Evolutionary conservation across 1,284 basidiomycete genomes (phyloP).

Genomic region (Coniophora puteana): DNA sequence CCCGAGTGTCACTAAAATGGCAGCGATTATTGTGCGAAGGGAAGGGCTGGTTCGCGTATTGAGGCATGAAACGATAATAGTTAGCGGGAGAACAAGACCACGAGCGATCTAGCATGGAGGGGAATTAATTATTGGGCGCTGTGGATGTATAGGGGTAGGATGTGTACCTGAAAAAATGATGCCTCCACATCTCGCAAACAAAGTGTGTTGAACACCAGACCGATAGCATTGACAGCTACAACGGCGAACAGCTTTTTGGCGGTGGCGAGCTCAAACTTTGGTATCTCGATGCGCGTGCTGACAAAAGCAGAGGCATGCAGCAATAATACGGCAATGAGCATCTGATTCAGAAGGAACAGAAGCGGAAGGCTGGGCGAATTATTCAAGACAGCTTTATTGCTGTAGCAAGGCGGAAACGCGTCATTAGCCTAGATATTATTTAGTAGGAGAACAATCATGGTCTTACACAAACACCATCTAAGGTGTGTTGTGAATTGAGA

Average conservation of each 20-base stretch:
- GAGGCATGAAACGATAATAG: constrained; percentile 58
- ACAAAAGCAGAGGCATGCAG: constrained; percentile 49
- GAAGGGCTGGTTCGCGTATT: constrained; percentile 47
- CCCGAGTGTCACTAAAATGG: constrained; percentile 52
- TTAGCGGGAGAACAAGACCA: constrained; percentile 75
- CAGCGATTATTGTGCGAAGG: constrained; percentile 46
- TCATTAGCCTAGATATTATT: background rate
- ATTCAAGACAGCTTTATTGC: constrained; percentile 75
- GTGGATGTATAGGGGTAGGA: background rate
- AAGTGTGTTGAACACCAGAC: constrained; percentile 74
- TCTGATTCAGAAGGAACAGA: constrained; percentile 65
- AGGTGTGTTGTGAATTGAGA: background rate
- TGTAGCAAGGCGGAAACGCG: constrained; percentile 18
- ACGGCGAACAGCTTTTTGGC: constrained; percentile 62
- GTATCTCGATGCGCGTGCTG: constrained; percentile 51
- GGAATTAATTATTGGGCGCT: constrained; percentile 7
- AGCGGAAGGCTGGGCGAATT: constrained; percentile 65
- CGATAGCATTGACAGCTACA: constrained; percentile 63
- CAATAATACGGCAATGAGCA: constrained; percentile 63
- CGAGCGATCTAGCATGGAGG: constrained; percentile 59
- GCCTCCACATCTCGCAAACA: constrained; percentile 75
- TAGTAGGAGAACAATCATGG: constrained; percentile 5
- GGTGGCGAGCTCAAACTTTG: constrained; percentile 43
- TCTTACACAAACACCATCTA: constrained; percentile 69
- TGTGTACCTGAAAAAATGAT: constrained; percentile 66